Percentiles rank a stretch among this genome's conserved stretches.
Conservation (phyloP, 2,329 filamentous ascomycete species). For the Phoma sp. region DNA sequence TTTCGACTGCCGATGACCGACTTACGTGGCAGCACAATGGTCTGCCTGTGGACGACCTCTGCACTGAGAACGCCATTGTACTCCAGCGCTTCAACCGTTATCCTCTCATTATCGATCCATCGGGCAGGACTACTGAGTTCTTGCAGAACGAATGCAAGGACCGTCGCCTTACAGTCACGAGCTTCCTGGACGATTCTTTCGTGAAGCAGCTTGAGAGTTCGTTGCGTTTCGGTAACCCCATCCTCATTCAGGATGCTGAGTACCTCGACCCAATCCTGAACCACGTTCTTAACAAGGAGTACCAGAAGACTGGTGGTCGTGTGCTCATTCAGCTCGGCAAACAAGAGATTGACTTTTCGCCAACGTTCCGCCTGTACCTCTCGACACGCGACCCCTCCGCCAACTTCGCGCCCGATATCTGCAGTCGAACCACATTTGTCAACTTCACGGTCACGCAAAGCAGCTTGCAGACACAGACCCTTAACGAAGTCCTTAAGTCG, state of each 20-base stretch:
- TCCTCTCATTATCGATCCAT: slow-evolving; percentile 97
- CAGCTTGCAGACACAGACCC: slow-evolving; percentile 95
- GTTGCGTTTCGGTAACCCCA: slow-evolving; percentile 95
- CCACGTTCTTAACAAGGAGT: slow-evolving; percentile 98
- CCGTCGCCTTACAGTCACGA: slow-evolving; percentile 91
- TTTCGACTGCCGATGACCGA: slow-evolving; percentile 95
- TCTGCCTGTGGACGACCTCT: slow-evolving; percentile 93
- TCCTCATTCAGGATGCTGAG: slow-evolving; percentile 97
- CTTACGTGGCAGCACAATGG: slow-evolving; percentile 94
- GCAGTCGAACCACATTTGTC: slow-evolving; percentile 97
- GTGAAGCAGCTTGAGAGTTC: slow-evolving; percentile 98
- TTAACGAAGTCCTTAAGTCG: slow-evolving; percentile 96
- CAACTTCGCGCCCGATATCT: slow-evolving; percentile 93
- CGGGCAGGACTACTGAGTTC: slow-evolving; percentile 92
- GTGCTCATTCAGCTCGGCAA: slow-evolving; percentile 98
- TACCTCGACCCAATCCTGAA: slow-evolving; percentile 97
- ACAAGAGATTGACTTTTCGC: slow-evolving; percentile 99
- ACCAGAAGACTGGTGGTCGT: slow-evolving; percentile 97
- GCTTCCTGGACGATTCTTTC: slow-evolving; percentile 97
- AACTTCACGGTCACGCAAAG: slow-evolving; percentile 99
- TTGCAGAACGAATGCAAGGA: slow-evolving; percentile 94
- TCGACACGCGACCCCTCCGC: slow-evolving; percentile 96
- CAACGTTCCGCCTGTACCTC: slow-evolving; percentile 92
- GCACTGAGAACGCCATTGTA: slow-evolving; percentile 98
- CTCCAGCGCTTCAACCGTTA: slow-evolving; percentile 98